Conservation (phyloP, 768 basidiomycete genomes). For the Roridomyces roridus region DNA sequence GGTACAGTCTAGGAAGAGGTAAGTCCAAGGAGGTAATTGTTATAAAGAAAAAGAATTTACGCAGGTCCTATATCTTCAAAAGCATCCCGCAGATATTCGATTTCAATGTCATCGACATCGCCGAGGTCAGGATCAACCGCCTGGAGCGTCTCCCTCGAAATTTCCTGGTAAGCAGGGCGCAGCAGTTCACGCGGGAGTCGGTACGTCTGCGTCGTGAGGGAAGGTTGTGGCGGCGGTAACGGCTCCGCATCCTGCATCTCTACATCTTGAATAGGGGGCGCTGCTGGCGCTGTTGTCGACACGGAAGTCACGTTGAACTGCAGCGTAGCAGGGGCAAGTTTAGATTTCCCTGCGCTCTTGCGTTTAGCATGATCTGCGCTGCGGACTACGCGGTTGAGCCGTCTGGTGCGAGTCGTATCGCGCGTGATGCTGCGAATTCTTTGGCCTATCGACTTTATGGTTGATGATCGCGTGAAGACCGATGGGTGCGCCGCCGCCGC, state of each 20-base stretch:
- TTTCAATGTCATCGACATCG: slow-evolving; percentile 31
- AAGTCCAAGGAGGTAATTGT: too few species aligned
- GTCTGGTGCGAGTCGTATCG: slow-evolving; percentile 5
- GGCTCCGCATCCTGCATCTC: slow-evolving; percentile 28
- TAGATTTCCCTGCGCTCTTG: slow-evolving; percentile 4
- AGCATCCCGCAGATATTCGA: slow-evolving; percentile 54
- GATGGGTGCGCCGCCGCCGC: slow-evolving; percentile 9
- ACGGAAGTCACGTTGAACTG: slow-evolving; percentile 25
- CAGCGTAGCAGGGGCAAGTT: neutral
- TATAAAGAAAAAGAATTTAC: slow-evolving; percentile 37
- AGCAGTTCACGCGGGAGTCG: slow-evolving; percentile 54
- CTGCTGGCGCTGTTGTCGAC: slow-evolving; percentile 10
- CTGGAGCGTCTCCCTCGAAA: slow-evolving; percentile 45
- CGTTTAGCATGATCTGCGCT: slow-evolving; percentile 7
- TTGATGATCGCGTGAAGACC: neutral
- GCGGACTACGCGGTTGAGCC: slow-evolving; percentile 1
- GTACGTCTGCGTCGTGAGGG: slow-evolving; percentile 28
- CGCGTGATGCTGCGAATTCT: slow-evolving; percentile 16
- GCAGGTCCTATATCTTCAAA: slow-evolving; percentile 48
- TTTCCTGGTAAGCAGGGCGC: slow-evolving; percentile 47
- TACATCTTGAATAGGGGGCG: slow-evolving; percentile 18
- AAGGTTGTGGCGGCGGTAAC: neutral
- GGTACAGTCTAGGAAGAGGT: slow-evolving; percentile 40
- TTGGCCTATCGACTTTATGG: slow-evolving; percentile 12
- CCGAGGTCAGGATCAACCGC: slow-evolving; percentile 50